A percentile compares a stretch with the other conserved stretches of the same genome.
These are phyloP conservation scores for Saksenaea vasiformis DNA, from an alignment of 371 early-diverging fungal species.

Conservation along the genomic window DNA sequence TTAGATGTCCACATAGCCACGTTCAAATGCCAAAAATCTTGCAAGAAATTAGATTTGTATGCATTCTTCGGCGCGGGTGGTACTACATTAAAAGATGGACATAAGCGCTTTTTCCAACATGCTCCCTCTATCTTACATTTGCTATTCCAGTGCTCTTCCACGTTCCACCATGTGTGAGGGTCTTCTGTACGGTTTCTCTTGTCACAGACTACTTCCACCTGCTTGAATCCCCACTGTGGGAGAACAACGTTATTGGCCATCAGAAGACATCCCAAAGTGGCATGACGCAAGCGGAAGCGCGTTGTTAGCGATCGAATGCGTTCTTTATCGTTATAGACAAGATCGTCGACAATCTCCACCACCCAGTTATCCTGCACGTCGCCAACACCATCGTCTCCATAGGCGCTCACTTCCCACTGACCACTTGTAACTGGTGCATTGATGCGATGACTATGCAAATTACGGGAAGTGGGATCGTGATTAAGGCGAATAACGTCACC, in stretches of 20 bases:
- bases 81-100: constrained; percentile 38
- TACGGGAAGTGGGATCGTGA: constrained; percentile 74
- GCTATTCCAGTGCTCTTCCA: constrained; percentile 90
- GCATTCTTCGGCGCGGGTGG: constrained; percentile 60
- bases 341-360: constrained; percentile 83
- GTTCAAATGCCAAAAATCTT: constrained; percentile 93
- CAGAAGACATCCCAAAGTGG: constrained; percentile 80
- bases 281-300: constrained; percentile 86
- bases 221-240: constrained; percentile 99
- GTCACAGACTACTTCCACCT: constrained; percentile 93
- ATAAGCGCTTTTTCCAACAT: background rate
- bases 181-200: constrained; percentile 60
- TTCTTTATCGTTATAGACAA: constrained; percentile 40
- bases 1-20: constrained; percentile 98
- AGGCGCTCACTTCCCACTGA: constrained; percentile 91
- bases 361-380: constrained; percentile 92
- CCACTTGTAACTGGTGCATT: constrained; percentile 81
- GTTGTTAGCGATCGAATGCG: constrained; percentile 82
- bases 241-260: constrained; percentile 75
- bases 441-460: constrained; percentile 85
- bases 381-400: constrained; percentile 69
- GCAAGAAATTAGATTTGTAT: constrained; percentile 79
- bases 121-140: constrained; percentile 42
- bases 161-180: constrained; percentile 91
- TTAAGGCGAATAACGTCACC: constrained; percentile 86